These are phyloP conservation scores for Filobasidium uniguttulatum DNA, from an alignment of 1,284 basidiomycete species.

Conservation along the genomic window DNA sequence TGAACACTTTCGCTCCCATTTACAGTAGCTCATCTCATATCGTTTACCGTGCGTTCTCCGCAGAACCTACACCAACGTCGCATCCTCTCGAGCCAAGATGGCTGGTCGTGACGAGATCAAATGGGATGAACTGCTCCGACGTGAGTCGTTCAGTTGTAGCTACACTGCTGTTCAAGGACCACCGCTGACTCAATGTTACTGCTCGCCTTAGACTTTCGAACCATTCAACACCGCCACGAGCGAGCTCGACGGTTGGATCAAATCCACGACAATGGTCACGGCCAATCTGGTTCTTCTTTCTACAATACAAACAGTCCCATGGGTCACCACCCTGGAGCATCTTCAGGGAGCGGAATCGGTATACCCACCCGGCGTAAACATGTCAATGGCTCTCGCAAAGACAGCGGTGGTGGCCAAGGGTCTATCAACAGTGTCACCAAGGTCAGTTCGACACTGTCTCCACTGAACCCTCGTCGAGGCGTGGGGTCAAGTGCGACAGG, in stretches of 20 bases:
- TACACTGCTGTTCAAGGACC: too few relatives aligned
- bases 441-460: conserved; percentile 24
- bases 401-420: conserved; percentile 8
- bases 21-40: background rate
- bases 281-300: conserved; percentile 5
- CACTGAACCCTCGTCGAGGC: conserved; percentile 30
- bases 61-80: conserved; percentile 18
- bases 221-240: conserved; percentile 71
- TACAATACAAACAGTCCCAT: conserved; percentile 9
- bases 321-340: conserved; percentile 1
- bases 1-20: background rate
- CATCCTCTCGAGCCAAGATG: conserved; percentile 54
- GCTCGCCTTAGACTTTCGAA: conserved; percentile 46
- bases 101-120: conserved; percentile 69
- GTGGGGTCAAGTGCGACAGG: conserved; percentile 9
- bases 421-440: conserved; percentile 15
- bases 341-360: background rate
- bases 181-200: too few relatives aligned
- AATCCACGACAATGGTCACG: conserved; percentile 19
- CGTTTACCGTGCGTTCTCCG: too few relatives aligned
- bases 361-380: conserved; percentile 13
- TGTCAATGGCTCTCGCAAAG: conserved; percentile 9
- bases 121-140: conserved; percentile 78
- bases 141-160: conserved; percentile 19
- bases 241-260: conserved; percentile 53